A percentile compares a stretch with the other conserved stretches of the same genome.
Evolutionary conservation across 2,329 filamentous ascomycete genomes (phyloP).

Genomic region (Phialophora tarda): DNA sequence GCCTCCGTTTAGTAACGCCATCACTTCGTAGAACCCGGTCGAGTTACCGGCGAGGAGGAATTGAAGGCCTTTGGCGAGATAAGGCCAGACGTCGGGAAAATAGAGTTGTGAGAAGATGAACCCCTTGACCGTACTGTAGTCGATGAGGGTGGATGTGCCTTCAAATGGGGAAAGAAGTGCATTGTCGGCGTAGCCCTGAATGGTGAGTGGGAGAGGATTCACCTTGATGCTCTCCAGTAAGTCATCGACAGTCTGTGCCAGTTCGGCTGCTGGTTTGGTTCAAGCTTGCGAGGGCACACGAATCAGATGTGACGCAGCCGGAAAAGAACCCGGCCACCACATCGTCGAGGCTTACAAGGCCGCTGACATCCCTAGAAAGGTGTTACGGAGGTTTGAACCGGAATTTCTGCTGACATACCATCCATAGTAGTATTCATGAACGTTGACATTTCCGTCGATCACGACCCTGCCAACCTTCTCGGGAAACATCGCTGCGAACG

Average conservation of each 20-base stretch:
- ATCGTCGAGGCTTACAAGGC: neutral
- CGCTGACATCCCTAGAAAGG: neutral
- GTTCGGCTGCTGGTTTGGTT: neutral
- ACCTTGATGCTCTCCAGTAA: constrained; percentile 22
- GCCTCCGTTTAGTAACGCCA: neutral
- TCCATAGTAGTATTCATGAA: constrained; percentile 11
- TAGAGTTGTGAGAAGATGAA: constrained; percentile 5
- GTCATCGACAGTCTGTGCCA: constrained; percentile 13
- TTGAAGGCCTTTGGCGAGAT: constrained; percentile 13
- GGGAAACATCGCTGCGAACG: constrained; percentile 38
- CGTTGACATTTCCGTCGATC: constrained; percentile 19
- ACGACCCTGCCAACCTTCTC: constrained; percentile 26
- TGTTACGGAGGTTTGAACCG: neutral
- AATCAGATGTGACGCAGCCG: constrained; percentile 10
- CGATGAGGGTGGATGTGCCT: constrained; percentile 6
- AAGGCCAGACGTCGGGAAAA: constrained; percentile 15
- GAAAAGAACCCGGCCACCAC: constrained; percentile 19
- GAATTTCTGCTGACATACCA: neutral
- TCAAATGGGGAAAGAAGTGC: constrained; percentile 1
- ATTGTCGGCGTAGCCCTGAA: neutral
- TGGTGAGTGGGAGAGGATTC: constrained; percentile 9
- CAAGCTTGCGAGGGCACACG: constrained; percentile 11
- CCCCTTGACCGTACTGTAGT: constrained; percentile 5
- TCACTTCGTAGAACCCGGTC: neutral
- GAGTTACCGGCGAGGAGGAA: constrained; percentile 5